phyloP scores from a whole-genome alignment of 805 yeast genomes.

The Starmera amethionina region DNA sequence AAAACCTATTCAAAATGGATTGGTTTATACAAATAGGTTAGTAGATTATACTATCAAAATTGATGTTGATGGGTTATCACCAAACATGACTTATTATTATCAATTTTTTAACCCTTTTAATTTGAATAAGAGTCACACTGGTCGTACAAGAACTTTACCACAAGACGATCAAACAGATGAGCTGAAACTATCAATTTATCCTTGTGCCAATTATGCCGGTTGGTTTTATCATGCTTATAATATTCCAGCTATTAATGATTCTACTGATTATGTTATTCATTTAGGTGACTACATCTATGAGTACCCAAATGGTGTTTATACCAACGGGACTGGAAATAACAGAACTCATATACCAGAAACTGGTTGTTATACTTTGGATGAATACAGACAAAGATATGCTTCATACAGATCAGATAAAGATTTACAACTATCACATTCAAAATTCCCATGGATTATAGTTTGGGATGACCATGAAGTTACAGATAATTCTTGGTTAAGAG shows the following conservation, averaged over 20 bases:
- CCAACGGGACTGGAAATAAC: constrained; percentile 12
- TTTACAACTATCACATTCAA: constrained; percentile 14
- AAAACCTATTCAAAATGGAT: not conserved
- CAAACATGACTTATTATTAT: constrained; percentile 12
- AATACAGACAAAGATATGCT: constrained; percentile 15
- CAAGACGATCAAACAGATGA: constrained; percentile 5
- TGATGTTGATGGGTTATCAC: constrained; percentile 8
- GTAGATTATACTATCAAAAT: constrained; percentile 16
- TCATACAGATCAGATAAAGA: constrained; percentile 14
- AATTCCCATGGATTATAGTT: constrained; percentile 16
- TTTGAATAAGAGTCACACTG: constrained; percentile 4
- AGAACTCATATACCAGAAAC: constrained; percentile 13
- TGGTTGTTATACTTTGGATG: constrained; percentile 13
- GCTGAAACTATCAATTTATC: constrained; percentile 13
- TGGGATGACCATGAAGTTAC: constrained; percentile 22
- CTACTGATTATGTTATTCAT: constrained; percentile 16
- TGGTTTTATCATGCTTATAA: constrained; percentile 16
- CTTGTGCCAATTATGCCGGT: constrained; percentile 17
- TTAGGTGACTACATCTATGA: constrained; percentile 20
- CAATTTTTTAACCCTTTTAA: constrained; percentile 7
- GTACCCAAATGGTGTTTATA: constrained; percentile 14
- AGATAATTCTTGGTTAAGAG: constrained; percentile 17
- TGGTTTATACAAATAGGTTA: constrained; percentile 4
- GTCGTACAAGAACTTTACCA: constrained; percentile 15
- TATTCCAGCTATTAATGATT: constrained; percentile 11